Base-by-base conservation (phyloP, 176 grass and related monocot genomes). In the Musa acuminata region DNA sequence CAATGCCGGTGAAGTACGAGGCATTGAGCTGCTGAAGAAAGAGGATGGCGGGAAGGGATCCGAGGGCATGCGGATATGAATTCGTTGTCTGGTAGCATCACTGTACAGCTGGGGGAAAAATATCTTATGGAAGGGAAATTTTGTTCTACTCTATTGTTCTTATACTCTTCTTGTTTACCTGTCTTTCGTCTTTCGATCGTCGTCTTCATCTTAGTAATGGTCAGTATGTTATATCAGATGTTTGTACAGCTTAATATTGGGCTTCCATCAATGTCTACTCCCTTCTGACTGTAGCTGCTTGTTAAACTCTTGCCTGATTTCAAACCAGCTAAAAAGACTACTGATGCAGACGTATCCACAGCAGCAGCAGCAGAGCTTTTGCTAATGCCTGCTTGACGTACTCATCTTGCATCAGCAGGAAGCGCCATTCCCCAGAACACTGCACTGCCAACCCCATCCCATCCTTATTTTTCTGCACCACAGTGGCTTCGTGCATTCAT, bases 1-100 rank as follows among this genome's bases (percentile, higher is more conserved):
- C 82, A 2, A 79, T 92, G 4, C 87, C 84, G 71, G 86, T 89
- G 82, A 98, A 98, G 70, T 98, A 92, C 48, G 87, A 91, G 86
- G 94, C 87, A 17, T 60, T 99, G 79, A 91, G 86, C 65, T 99
- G 88, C 85, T 99, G 86, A 93, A 51, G 25, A 60, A 22, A 67
- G 48, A 11, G 1, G 65, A 53, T 69, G 51, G 14, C 19, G 12
- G 3, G 69, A 77, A 49, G 13, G 14, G 14, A 43, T 43, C 35
- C 0, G 3, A 43, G 35, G 27, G 27, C 27, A 29, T 29, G 27
- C 27, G 27, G 23, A 57, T 73, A 27, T 8, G 51, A 73, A 55
- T 11, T 29, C 35, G 49, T 70, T 72, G 22, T 73, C 17, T 26
- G 9, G 1, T 57, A n/a, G 17, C 19, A 19, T 17, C 21, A 57